Percentiles rank a stretch among this genome's conserved stretches.
Evolutionary conservation across 75 land plant genomes (phyloP).

Genomic region (Picea glauca): DNA sequence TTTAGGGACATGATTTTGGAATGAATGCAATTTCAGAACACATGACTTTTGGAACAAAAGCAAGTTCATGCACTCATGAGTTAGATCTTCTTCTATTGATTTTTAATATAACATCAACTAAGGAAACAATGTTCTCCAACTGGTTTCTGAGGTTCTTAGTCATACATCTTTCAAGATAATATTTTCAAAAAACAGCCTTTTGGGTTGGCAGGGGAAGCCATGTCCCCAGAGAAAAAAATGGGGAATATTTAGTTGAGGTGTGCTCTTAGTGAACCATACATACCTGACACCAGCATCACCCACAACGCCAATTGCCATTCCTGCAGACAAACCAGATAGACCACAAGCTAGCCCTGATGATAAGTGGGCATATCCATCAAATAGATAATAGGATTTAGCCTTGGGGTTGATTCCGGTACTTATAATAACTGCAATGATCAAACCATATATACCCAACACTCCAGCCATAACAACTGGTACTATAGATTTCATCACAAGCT

Average conservation of each 20-base stretch:
- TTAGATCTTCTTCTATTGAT: no score
- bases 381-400: slow-evolving; percentile 39
- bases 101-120: neutral
- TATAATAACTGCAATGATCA: slow-evolving; percentile 71
- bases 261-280: no score
- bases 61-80: no score
- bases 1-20: no score
- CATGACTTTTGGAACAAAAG: no score
- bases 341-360: slow-evolving; percentile 68
- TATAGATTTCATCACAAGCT: slow-evolving; percentile 79
- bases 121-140: neutral
- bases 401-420: slow-evolving; percentile 60
- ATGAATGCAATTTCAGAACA: no score
- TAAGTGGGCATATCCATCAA: slow-evolving; percentile 54
- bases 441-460: slow-evolving; percentile 71
- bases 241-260: neutral
- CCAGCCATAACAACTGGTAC: slow-evolving; percentile 85
- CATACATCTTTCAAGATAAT: neutral
- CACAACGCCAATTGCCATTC: slow-evolving; percentile 64
- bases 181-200: neutral
- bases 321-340: slow-evolving; percentile 62
- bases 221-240: neutral
- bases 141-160: neutral
- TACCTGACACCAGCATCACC: slow-evolving; percentile 67
- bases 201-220: neutral